Base-by-base conservation (phyloP, 345 rosid species). In the Boechera retrofracta region DNA sequence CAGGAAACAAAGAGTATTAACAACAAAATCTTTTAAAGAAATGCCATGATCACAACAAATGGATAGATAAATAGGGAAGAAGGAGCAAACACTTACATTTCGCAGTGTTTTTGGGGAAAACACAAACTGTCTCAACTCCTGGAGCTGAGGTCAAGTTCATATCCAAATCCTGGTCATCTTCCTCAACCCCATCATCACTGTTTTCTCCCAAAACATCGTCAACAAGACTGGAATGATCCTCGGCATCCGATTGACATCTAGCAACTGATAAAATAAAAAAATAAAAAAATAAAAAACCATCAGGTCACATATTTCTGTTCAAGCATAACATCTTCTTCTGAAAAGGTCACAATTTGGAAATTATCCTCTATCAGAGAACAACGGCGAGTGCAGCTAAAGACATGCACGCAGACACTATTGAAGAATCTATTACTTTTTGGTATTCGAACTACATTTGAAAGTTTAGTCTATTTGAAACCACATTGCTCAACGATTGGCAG, bases 31-130 rank as follows among this genome's bases (percentile, higher is more conserved):
- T n/a, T 51, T 53, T 33, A 3, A n/a, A 4, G n/a, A 48, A 47
- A 48, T 13, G 13, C n/a, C 33, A 29, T 67, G 31, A 18, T 5
- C 10, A 51, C 5, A 54, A 39, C 2, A 35, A 35, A 75, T 11
- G 60, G 7, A 49, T 16, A 6, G 4, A 24, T 11, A 48, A 11
- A 49, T 8, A 42, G 16, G 10, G 33, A n/a, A n/a, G 6, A 31
- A 21, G 8, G 57, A n/a, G 38, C 16, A 51, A 73, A 26, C 13
- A 8, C 88, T 77, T 67, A 89, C 99, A 24, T 80, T 85, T 89
- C 2, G 87, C 96, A 11, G 86, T 86, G 79, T 93, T 93, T 72
- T 91, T 89, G 65, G 94, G 99, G 87, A 91, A 95, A 63, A 91
- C 87, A 42, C 84, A 85, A 51, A 88, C 84, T 1, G 92, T 91